Conservation (phyloP, 768 basidiomycete species). For the Termitomyces sp. region DNA sequence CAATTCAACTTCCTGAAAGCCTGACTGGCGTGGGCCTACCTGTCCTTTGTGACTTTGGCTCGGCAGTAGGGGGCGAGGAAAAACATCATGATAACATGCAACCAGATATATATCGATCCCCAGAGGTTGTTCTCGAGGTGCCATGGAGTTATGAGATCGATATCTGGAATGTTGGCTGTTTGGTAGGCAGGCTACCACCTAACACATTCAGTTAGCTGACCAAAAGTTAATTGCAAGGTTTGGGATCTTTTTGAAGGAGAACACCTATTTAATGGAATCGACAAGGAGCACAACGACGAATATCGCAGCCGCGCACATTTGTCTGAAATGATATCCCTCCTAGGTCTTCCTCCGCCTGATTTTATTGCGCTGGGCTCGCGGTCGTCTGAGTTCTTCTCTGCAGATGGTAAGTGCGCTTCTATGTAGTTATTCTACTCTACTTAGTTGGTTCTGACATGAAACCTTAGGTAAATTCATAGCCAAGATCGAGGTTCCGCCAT, state of each 20-base stretch:
- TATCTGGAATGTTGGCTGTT: conserved; percentile 27
- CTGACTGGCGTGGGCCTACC: conserved; percentile 2
- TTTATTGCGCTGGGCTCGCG: not conserved
- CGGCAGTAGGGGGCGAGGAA: conserved; percentile 10
- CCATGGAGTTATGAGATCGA: conserved; percentile 24
- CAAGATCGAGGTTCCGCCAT: not conserved
- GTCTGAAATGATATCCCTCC: not conserved
- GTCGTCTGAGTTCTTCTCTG: not conserved
- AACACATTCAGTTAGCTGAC: not conserved
- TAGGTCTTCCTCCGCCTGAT: conserved; percentile 4
- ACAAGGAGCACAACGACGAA: not conserved
- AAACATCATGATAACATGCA: conserved; percentile 15
- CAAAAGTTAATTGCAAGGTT: not conserved
- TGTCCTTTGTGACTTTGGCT: conserved; percentile 21
- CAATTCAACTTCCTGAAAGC: not conserved
- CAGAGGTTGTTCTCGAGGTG: conserved; percentile 24
- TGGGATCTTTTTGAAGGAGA: conserved; percentile 6
- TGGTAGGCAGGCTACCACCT: conserved; percentile 14
- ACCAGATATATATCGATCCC: conserved; percentile 23
- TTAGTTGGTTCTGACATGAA: not conserved
- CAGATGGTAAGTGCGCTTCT: not conserved
- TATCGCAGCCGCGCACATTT: not conserved
- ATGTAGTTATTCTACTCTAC: not conserved
- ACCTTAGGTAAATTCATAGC: not conserved
- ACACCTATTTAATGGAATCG: not conserved